Evolutionary conservation across 148 eudicot species (phyloP), one percentile per base, ranked within the genome.

Genomic region (Rhododendron vialii): DNA sequence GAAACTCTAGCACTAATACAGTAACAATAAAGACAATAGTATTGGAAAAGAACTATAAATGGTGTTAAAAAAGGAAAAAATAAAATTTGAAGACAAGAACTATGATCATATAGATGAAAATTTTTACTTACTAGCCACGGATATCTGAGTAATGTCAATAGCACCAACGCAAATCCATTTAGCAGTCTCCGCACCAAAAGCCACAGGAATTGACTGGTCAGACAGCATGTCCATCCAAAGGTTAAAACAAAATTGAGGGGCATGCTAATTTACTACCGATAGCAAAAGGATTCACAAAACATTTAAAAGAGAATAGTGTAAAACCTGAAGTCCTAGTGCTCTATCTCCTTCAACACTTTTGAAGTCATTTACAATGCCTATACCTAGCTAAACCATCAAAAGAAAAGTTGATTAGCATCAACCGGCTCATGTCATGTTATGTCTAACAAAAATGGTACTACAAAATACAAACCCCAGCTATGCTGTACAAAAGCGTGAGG

Each of bases 311-410:
- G 41, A 43, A 48, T 69, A 75, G 45, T 87, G 87, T 86, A 82
- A 65, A 79, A 96, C 99, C 98, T 96, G 99, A 84, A 95, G 89
- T 88, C 98, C 99, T 89, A 96, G 88, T 45, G 94, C 94, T 84
- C 98, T 89, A 88, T 96, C 99, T 86, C 98, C 99, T 95, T 95
- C 99, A 75, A 96, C 89, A 85, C 99, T 96, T 88, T 96, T 96
- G 85, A 96, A 96, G 89, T 96, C 98, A 87, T 96, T 96, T 82
- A 96, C 98, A 84, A 96, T 96, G 81, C 98, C 99, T 83, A 96
- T 95, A 35, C 99, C 99, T 63, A 95, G 94, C 99, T 96, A 87
- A 50, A 84, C 88, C 13, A 78, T 35, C 80, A 51, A 79, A 84
- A 45, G 51, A 65, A 89, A 84, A 85, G 55, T 47, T 79, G 4